These are phyloP conservation scores for Metschnikowia similis DNA, from an alignment of 805 yeast genomes.

Conservation along the genomic window DNA sequence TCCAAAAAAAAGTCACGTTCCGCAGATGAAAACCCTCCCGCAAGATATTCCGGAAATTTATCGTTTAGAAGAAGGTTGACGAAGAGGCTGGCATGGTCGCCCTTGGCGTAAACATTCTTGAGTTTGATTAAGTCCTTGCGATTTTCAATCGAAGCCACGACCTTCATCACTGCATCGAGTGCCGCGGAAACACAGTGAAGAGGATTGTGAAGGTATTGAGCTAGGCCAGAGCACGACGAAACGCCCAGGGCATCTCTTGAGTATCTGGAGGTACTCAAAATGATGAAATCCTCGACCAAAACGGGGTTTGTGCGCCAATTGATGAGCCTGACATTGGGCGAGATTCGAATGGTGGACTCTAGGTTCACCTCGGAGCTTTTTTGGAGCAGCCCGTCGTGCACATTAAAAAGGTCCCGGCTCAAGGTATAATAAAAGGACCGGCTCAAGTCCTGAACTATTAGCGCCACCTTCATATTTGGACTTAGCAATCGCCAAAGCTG, in stretches of 20 bases:
- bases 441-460: slow-evolving; percentile 35
- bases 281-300: slow-evolving; percentile 34
- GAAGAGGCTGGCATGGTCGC: slow-evolving; percentile 50
- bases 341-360: slow-evolving; percentile 18
- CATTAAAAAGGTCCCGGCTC: slow-evolving; percentile 22
- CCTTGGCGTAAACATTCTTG: slow-evolving; percentile 57
- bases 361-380: slow-evolving; percentile 8
- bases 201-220: slow-evolving; percentile 43
- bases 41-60: slow-evolving; percentile 33
- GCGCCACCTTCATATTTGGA: slow-evolving; percentile 13
- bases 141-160: slow-evolving; percentile 35
- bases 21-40: slow-evolving; percentile 29
- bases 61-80: slow-evolving; percentile 36
- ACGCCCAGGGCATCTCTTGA: not conserved
- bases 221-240: slow-evolving; percentile 24
- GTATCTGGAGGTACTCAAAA: slow-evolving; percentile 14
- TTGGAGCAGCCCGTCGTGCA: slow-evolving; percentile 14
- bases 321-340: slow-evolving; percentile 39
- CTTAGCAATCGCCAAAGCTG: slow-evolving; percentile 7
- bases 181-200: slow-evolving; percentile 44
- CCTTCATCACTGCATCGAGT: slow-evolving; percentile 45
- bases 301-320: slow-evolving; percentile 46
- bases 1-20: slow-evolving; percentile 35
- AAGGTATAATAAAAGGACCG: slow-evolving; percentile 29
- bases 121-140: slow-evolving; percentile 33